Evolutionary conservation across 352 stramenopile species (phyloP), one percentile per base, ranked within the genome.

Genomic region (Plasmopara muralis): DNA sequence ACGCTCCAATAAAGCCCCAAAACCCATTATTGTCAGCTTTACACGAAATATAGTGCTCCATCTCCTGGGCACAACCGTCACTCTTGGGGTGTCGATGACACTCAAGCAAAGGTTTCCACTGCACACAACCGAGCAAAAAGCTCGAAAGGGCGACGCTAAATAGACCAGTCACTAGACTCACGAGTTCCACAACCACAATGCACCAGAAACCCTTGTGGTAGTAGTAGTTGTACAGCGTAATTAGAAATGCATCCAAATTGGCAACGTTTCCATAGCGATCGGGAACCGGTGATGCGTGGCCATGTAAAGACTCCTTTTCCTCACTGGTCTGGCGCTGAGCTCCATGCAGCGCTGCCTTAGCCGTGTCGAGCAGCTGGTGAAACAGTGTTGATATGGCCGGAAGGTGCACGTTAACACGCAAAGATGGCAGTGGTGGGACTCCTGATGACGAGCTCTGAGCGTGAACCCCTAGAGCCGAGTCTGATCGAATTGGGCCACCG

Each of bases 81-180:
- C 91, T 85, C 42, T 93, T 77, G 2, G 58, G 60, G 51, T 78
- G 80, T 31, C 68, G 57, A 50, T 81, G 70, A 57, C 90, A 97
- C 16, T 77, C 72, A 18, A 96, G 57, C 25, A 99, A 65, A 39
- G 74, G 66, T 9, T 50, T 51, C 96, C 97, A 99, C 70, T 99
- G 85, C 20, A 99, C 83, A 63, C 95, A 98, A 0, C 87, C 91
- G 25, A 99, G 77, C 45, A 98, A 50, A 53, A 98, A 96, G 29
- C 85, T 95, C n/a, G 82, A 96, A 34, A 97, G 81, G 55, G 85
- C 74, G 18, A 99, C 80, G 54, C 93, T 99, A 63, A 99, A 98
- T 4, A 97, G 79, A 9, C 98, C 77, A 10, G 95, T 98, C 13
- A 88, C 33, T 3, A 99, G 56, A 60, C 96, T 85, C 29, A 95